These are phyloP conservation scores for Sapria himalayana DNA, from an alignment of 345 rosid species.

Conservation along the genomic window DNA sequence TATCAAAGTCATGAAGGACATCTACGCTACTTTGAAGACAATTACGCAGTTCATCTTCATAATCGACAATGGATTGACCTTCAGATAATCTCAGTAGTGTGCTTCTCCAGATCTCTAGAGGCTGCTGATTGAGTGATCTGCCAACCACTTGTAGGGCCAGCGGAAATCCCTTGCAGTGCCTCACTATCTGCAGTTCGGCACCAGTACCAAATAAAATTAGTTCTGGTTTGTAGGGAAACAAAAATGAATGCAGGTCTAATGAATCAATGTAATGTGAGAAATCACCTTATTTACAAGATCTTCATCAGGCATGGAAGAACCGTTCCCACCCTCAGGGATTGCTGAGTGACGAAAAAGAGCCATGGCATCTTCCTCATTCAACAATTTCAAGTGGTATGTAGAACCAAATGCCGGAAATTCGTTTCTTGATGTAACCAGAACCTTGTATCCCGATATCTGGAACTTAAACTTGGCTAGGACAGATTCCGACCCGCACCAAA, in stretches of 20 bases:
- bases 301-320: constrained; percentile 1
- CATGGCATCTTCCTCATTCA: constrained; percentile 10
- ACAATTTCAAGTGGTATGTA: constrained; percentile 8
- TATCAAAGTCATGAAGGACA: constrained; percentile 9
- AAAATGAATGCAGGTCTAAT: too few relatives aligned
- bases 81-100: constrained; percentile 6
- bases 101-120: constrained; percentile 9
- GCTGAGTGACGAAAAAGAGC: constrained; percentile 9
- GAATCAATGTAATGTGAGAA: too few relatives aligned
- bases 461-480: constrained; percentile 11
- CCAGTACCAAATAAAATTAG: not conserved
- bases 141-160: constrained; percentile 11
- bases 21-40: constrained; percentile 13
- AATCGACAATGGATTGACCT: constrained; percentile 6
- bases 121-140: constrained; percentile 5
- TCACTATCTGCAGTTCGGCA: constrained; percentile 9
- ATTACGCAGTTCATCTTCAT: constrained; percentile 2
- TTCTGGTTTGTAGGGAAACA: too few relatives aligned
- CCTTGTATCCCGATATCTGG: constrained; percentile 8
- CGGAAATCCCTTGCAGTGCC: constrained; percentile 11
- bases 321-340: constrained; percentile 2
- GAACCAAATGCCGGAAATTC: constrained; percentile 9
- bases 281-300: constrained; percentile 8
- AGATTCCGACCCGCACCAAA: constrained; percentile 12
- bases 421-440: constrained; percentile 13